A percentile compares a stretch with the other conserved stretches of the same genome.
Conservation (phyloP, 139 green algal genomes). For the Monoraphidium neglectum region DNA sequence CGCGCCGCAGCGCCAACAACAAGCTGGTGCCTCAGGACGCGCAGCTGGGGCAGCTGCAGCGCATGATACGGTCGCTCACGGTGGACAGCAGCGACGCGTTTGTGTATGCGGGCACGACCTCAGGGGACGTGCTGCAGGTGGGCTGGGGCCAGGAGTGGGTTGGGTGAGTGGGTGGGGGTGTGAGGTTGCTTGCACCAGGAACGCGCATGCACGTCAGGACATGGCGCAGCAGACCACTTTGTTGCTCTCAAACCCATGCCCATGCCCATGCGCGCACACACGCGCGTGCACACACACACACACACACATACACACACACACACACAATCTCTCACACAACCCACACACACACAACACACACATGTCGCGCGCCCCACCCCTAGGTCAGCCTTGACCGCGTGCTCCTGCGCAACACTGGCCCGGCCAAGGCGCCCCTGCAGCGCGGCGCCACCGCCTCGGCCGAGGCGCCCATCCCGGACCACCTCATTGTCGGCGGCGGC, state of each 20-base stretch:
- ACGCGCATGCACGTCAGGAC: too few species aligned
- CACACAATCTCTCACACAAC: too few species aligned
- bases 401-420: constrained; percentile 72
- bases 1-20: constrained; percentile 45
- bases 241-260: too few species aligned
- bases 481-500: constrained; percentile 64
- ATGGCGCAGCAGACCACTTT: too few species aligned
- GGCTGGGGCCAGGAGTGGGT: too few species aligned
- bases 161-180: too few species aligned
- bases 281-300: too few species aligned
- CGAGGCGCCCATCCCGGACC: constrained; percentile 42
- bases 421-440: constrained; percentile 57
- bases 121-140: constrained; percentile 80
- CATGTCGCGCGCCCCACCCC: too few species aligned
- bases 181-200: too few species aligned
- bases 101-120: constrained; percentile 72
- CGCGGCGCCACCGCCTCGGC: constrained; percentile 45
- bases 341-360: too few species aligned
- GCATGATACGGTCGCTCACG: constrained; percentile 61
- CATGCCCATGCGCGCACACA: too few species aligned
- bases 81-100: constrained; percentile 71
- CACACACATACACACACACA: too few species aligned
- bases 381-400: constrained; percentile 64
- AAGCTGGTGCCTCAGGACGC: constrained; percentile 70
- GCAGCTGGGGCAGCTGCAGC: constrained; percentile 71